These are phyloP conservation scores for Agarophyton chilense DNA, from an alignment of 23 red algal species.

Conservation along the genomic window DNA sequence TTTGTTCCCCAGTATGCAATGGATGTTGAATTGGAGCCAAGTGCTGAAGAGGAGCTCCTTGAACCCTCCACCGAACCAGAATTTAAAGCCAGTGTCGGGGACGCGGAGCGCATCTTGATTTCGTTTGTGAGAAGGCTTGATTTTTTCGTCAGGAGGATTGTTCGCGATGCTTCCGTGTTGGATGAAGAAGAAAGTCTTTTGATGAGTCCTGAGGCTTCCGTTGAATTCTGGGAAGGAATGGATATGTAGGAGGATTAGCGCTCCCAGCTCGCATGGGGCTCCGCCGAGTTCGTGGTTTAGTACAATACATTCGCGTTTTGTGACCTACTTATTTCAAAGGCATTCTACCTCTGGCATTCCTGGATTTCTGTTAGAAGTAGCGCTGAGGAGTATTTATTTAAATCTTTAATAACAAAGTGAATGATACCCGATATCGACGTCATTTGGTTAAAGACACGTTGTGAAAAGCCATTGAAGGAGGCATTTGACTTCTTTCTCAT, in stretches of 20 bases:
- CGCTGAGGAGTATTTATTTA: not conserved
- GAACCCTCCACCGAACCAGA: not conserved
- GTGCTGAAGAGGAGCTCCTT: not conserved
- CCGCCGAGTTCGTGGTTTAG: too few species aligned
- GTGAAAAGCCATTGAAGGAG: not conserved
- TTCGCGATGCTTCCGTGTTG: not conserved
- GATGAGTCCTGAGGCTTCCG: not conserved
- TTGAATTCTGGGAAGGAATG: not conserved
- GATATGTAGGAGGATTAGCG: too few species aligned
- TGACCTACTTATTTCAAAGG: not conserved
- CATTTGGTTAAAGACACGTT: not conserved
- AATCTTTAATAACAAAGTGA: too few species aligned
- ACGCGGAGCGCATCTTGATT: not conserved
- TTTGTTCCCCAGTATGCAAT: not conserved
- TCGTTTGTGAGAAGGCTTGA: not conserved
- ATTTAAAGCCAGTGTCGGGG: not conserved
- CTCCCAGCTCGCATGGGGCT: too few species aligned
- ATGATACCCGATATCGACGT: not conserved
- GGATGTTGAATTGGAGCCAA: not conserved
- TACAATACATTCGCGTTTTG: not conserved
- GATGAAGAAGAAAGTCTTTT: not conserved
- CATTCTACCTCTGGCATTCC: not conserved
- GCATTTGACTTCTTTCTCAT: not conserved
- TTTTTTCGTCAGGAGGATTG: not conserved
- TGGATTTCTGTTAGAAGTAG: not conserved